A percentile compares a stretch with the other conserved stretches of the same genome.
Conservation (phyloP, 257 asterid species). For the Solanum paucissectum region DNA sequence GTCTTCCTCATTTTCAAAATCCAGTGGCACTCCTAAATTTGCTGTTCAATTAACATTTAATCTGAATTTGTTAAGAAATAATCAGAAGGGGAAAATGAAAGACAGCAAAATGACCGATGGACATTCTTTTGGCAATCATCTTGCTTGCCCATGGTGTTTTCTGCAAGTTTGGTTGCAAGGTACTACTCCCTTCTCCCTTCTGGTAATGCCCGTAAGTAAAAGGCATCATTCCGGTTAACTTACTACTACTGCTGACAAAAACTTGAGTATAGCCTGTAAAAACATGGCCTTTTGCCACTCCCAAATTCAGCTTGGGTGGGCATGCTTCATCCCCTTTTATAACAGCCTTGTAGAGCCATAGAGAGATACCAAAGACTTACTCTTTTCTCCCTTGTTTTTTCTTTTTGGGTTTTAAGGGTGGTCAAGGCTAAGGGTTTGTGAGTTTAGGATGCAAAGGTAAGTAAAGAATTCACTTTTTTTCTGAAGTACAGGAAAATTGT, state of each 20-base stretch:
- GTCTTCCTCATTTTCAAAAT: not conserved
- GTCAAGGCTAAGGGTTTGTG: not conserved
- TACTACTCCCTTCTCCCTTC: not conserved
- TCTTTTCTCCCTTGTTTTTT: not conserved
- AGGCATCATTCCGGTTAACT: not conserved
- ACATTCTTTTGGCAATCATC: constrained; percentile 18
- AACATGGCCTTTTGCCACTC: not conserved
- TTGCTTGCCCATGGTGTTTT: constrained; percentile 21
- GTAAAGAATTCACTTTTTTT: not conserved
- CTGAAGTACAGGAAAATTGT: not conserved
- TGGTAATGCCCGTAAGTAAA: not conserved
- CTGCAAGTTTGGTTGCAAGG: constrained; percentile 21
- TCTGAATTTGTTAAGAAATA: not conserved
- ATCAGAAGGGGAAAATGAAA: not conserved
- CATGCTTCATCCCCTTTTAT: not conserved
- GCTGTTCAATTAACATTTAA: not conserved
- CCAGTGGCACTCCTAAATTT: not conserved
- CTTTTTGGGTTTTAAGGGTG: not conserved
- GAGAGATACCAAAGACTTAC: not conserved
- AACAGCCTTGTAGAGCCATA: not conserved
- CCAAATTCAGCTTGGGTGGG: not conserved
- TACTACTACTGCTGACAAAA: not conserved
- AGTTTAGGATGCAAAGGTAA: not conserved
- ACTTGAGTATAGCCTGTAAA: not conserved
- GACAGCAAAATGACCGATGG: constrained; percentile 11